Base-by-base conservation (phyloP, 805 yeast genomes). In the Ogataea methanolica region DNA sequence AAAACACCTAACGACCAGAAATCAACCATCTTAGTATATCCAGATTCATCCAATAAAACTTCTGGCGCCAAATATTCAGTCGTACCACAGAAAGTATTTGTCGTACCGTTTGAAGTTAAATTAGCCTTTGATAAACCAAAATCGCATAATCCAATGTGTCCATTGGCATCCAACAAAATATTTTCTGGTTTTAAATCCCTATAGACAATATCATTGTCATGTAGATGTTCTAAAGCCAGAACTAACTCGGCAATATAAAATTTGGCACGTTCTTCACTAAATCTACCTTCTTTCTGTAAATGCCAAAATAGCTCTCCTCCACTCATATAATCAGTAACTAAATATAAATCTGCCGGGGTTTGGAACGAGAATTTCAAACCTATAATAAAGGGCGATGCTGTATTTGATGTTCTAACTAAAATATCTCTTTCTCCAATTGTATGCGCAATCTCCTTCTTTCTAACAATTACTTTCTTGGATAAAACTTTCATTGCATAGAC, bases 61-160 rank as follows among this genome's bases (percentile, higher is more conserved):
- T 94, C 99, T 2, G 99, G 99, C 0, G 99, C 99, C 53, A 94
- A 75, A 67, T 94, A 94, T 71, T 94, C 99, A 6, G 99, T 94
- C 19, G 99, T 94, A 49, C 99, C 99, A 69, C 99, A 94, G 60
- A 94, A 94, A 0, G 99, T 94, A 67, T 92, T 94, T 4, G 97
- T 91, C 37, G 97, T 90, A 48, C 88, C 88, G 60, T 88, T 88
- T 45, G 84, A 81, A 47, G 87, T 75, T 55, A 92, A 71, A 63
- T 91, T 94, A 26, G 97, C 97, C 69, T 94, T 94, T 21, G 97
- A 88, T 47, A 94, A 77, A 6, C 99, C 99, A 68, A 94, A 94
- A 69, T 94, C 99, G 74, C 99, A 94, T 47, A 94, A 75, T 1
- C 97, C 97, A 59, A 94, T 88, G 66, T 94, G 97, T 16, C 99